Evolutionary conservation across 441 rosid species (phyloP).

Genomic region (Jatropha podagrica): DNA sequence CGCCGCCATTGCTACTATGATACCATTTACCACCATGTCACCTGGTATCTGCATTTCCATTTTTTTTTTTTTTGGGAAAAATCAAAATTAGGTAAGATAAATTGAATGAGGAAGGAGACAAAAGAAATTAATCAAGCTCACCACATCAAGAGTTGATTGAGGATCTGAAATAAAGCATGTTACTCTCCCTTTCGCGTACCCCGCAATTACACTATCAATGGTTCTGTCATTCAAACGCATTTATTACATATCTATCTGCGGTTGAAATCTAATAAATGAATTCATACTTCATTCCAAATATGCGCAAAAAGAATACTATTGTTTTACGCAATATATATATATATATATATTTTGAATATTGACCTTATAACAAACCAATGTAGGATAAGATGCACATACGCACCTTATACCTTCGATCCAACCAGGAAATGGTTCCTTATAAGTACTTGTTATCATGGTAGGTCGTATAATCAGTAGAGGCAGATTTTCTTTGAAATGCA

Average conservation of each 20-base stretch:
- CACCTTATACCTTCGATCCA: conserved; percentile 56
- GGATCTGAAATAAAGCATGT: conserved; percentile 55
- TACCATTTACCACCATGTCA: conserved; percentile 84
- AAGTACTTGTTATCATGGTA: conserved; percentile 50
- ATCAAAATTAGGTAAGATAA: no score
- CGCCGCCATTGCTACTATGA: conserved; percentile 51
- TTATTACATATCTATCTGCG: no score
- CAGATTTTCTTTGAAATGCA: conserved; percentile 24
- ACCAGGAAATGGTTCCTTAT: conserved; percentile 47
- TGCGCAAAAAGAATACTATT: no score
- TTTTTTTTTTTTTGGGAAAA: not conserved
- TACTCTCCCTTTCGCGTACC: conserved; percentile 70
- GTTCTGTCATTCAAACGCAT: conserved; percentile 44
- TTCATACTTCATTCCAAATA: no score
- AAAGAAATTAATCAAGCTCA: conserved; percentile 27
- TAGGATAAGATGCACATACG: not conserved
- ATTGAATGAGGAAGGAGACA: no score
- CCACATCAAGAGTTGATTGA: conserved; percentile 52
- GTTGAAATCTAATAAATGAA: no score
- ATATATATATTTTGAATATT: no score
- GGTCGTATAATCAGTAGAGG: conserved; percentile 41
- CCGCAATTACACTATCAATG: conserved; percentile 67
- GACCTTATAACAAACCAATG: no score
- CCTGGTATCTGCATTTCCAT: conserved; percentile 48
- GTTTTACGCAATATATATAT: no score